phyloP scores from a whole-genome alignment of 225 moss, liverwort and hornwort species.

The Sphagnum contortum region DNA sequence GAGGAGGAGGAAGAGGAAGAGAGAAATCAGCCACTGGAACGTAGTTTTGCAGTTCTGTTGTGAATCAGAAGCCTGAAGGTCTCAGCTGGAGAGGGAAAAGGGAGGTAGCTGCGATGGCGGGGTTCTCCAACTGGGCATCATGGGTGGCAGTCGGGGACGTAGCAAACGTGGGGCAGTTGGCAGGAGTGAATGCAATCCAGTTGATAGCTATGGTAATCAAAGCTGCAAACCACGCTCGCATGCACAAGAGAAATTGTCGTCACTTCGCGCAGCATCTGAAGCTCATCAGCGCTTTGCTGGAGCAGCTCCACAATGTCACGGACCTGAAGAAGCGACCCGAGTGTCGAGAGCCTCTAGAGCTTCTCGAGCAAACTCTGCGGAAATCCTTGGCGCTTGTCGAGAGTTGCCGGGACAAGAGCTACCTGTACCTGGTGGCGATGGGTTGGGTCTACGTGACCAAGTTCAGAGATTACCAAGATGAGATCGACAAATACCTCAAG shows the following conservation, averaged over 20 bases:
- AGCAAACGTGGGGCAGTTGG: conserved; percentile 31
- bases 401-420: conserved; percentile 52
- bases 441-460: conserved; percentile 42
- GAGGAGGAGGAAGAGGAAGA: too few relatives aligned
- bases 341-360: conserved; percentile 43
- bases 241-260: conserved; percentile 53
- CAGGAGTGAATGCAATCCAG: conserved; percentile 17
- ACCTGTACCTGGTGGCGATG: conserved; percentile 49
- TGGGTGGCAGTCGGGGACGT: conserved; percentile 29
- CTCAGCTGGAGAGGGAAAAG: too few relatives aligned
- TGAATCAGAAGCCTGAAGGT: too few relatives aligned
- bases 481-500: conserved; percentile 48
- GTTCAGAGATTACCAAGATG: conserved; percentile 40
- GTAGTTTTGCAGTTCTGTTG: too few relatives aligned
- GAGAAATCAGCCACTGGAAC: too few relatives aligned
- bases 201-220: conserved; percentile 29
- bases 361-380: conserved; percentile 32
- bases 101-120: too few relatives aligned
- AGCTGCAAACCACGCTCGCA: conserved; percentile 31
- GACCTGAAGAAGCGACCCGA: conserved; percentile 36
- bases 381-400: conserved; percentile 32
- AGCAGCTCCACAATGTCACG: conserved; percentile 35
- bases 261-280: conserved; percentile 49
- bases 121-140: conserved; percentile 16
- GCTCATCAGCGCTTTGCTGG: conserved; percentile 34